phyloP scores from a whole-genome alignment of 208 protist species.

The Acanthamoeba quina region DNA sequence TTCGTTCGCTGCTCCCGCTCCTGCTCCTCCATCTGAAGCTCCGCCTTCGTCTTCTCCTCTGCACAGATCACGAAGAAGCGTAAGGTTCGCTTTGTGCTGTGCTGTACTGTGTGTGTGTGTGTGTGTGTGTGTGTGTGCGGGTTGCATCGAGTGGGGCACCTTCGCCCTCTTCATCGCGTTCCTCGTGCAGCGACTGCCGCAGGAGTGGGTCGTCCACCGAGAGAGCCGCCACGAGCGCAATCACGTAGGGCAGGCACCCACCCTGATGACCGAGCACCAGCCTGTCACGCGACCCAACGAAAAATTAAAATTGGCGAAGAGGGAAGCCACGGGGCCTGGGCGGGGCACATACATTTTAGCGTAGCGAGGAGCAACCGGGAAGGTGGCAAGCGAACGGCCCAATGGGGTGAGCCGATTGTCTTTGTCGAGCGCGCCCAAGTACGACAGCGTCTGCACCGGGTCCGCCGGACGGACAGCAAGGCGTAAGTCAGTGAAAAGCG shows the following conservation, averaged over 20 bases:
- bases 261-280: slow-evolving; percentile 81
- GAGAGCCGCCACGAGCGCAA: slow-evolving; percentile 85
- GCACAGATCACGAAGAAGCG: not conserved
- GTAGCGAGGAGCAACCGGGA: slow-evolving; percentile 91
- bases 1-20: slow-evolving; percentile 1
- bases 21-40: not conserved
- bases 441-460: slow-evolving; percentile 29
- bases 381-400: slow-evolving; percentile 79
- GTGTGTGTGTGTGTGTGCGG: too few species aligned
- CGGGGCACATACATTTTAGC: slow-evolving; percentile 87
- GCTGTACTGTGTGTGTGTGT: too few species aligned
- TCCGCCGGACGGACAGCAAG: not conserved
- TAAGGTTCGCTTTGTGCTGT: not conserved
- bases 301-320: not conserved
- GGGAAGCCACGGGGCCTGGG: not conserved
- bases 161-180: not conserved
- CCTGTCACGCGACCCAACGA: slow-evolving; percentile 23
- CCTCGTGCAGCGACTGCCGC: slow-evolving; percentile 12
- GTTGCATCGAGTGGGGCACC: not conserved
- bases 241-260: slow-evolving; percentile 83
- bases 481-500: not conserved
- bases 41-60: not conserved
- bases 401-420: slow-evolving; percentile 81
- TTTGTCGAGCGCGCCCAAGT: slow-evolving; percentile 86
- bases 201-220: slow-evolving; percentile 83